Evolutionary conservation across 176 grass and related monocot species (phyloP), one percentile per base, ranked within the genome.

Genomic region (Ensete glaucum): DNA sequence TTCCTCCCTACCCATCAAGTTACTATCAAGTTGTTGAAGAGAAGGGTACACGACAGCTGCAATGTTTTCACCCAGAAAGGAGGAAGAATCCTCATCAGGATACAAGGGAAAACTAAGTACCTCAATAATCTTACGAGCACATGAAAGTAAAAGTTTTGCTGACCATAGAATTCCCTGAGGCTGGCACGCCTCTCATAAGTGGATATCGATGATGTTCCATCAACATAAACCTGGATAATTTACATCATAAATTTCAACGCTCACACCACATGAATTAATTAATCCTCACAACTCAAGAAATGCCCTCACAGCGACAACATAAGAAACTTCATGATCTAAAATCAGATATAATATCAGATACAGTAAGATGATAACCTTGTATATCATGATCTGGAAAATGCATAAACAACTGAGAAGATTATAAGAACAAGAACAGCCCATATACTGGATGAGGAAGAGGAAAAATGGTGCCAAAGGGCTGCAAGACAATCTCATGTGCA

Each of bases 401-500:
- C 96, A 91, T 67, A 99, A 81, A 79, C 88, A 99, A 68, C 91
- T 95, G 59, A 91, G 91, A 71, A 99, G 86, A 75, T 85, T 84
- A 54, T 84, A 91, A 69, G 88, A 99, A 78, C 88, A 91, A 63
- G 84, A 90, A 70, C 96, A 99, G 29, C 95, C 96, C 88, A 99
- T 89, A 86, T 91, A 99, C 78, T 95, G 91, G 81, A 95, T 91
- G 55, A 99, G 87, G 85, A 91, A 89, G 25, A 99, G 86, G 80
- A 99, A 86, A 58, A 95, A 80, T 80, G 91, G 96, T 56, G 96
- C 91, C 87, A 99, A 89, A 75, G 86, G 86, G 72, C 91, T 95
- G 75, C 87, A 99, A 34, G 96, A 99, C 11, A 99, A 62, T 67
- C 88, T 91, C 96, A 99, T 99, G 85, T 95, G 96, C 62, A 99